These are phyloP conservation scores for Conticribra guillardii DNA, from an alignment of 108 stramenopile genomes.

Conservation along the genomic window DNA sequence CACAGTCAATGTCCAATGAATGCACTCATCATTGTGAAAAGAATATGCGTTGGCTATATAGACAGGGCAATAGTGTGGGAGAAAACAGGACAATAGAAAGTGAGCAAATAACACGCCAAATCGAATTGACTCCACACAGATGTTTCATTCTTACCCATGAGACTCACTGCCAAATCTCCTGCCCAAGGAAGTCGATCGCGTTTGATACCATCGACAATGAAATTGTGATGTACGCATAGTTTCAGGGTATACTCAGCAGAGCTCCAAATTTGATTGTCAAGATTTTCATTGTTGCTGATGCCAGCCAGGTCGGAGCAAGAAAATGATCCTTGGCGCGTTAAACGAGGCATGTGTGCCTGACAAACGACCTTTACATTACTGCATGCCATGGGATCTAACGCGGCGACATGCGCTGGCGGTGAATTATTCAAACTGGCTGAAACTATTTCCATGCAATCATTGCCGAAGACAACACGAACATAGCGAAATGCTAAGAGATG, in stretches of 20 bases:
- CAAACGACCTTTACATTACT: constrained; percentile 12
- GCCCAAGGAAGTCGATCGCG: constrained; percentile 53
- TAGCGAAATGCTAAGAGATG: constrained; percentile 45
- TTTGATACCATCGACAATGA: constrained; percentile 51
- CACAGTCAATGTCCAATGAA: constrained; percentile 24
- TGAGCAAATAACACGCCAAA: too few relatives aligned
- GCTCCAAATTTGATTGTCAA: constrained; percentile 39
- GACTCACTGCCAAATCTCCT: constrained; percentile 47
- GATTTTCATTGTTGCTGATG: not conserved
- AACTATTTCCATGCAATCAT: too few relatives aligned
- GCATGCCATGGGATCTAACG: too few relatives aligned
- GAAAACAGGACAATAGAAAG: too few relatives aligned
- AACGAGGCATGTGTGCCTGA: constrained; percentile 3
- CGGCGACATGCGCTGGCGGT: too few relatives aligned
- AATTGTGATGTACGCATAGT: constrained; percentile 38
- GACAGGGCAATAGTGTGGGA: too few relatives aligned
- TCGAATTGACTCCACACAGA: constrained; percentile 27
- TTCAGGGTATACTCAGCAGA: constrained; percentile 28
- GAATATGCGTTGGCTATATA: not conserved
- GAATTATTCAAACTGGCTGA: too few relatives aligned
- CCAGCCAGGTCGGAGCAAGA: not conserved
- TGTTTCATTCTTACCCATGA: constrained; percentile 31
- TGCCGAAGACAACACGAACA: constrained; percentile 12
- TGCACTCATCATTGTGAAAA: not conserved
- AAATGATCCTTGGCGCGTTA: constrained; percentile 13